phyloP scores from a whole-genome alignment of 2,329 filamentous ascomycete species.

The Ophiocordyceps camponoti-rufipedis region DNA sequence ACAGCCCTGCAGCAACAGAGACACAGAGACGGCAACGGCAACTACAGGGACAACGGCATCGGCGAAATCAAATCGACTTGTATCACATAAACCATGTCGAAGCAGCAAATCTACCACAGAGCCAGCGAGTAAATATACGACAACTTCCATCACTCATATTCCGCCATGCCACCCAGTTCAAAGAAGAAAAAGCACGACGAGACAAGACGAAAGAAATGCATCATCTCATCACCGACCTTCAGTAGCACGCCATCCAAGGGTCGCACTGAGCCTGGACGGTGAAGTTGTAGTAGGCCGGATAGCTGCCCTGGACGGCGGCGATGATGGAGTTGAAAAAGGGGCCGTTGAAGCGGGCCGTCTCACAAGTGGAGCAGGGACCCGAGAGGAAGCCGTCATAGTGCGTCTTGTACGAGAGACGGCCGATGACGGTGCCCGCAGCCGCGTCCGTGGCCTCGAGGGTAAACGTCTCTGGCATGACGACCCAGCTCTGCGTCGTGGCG shows the following conservation, averaged over 20 bases:
- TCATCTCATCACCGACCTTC: conserved; percentile 1
- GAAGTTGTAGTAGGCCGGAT: conserved; percentile 19
- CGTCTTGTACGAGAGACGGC: conserved; percentile 17
- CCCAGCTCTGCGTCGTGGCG: conserved; percentile 13
- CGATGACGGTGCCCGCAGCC: conserved; percentile 13
- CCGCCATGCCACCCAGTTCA: conserved; percentile 1
- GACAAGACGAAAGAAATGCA: conserved; percentile 1
- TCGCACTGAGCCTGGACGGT: conserved; percentile 18
- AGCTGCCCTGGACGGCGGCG: conserved; percentile 18
- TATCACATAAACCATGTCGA: background rate
- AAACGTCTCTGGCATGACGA: conserved; percentile 20
- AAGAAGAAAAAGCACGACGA: background rate
- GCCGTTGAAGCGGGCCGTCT: conserved; percentile 16
- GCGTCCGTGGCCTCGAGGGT: conserved; percentile 15
- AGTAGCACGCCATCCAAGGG: conserved; percentile 19
- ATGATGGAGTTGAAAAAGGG: conserved; percentile 19
- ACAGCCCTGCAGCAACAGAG: background rate
- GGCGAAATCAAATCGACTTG: background rate
- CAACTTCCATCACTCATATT: conserved; percentile 3
- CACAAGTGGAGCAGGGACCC: conserved; percentile 17
- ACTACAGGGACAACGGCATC: no score
- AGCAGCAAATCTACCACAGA: conserved; percentile 3
- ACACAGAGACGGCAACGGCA: no score
- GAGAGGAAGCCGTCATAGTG: conserved; percentile 18
- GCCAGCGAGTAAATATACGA: conserved; percentile 4